Conservation (phyloP, 2,329 filamentous ascomycete species). For the Exophiala spinifera region DNA sequence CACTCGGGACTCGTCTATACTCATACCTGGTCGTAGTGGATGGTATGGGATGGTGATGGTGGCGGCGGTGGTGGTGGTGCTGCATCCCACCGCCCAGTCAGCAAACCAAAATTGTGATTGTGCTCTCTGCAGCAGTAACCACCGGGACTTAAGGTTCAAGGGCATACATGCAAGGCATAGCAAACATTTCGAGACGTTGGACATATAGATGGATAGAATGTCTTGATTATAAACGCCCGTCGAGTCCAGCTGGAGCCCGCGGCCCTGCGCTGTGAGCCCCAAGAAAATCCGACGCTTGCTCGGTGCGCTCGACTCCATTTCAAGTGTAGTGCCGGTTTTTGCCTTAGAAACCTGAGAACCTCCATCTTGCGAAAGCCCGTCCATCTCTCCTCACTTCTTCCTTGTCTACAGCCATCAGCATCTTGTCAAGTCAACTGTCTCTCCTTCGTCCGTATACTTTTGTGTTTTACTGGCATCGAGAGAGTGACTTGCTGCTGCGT, state of each 20-base stretch:
- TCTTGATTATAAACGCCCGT: no score
- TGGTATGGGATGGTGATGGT: no score
- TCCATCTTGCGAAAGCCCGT: conserved; percentile 28
- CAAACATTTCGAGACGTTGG: no score
- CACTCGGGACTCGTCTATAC: no score
- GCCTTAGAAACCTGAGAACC: conserved; percentile 7
- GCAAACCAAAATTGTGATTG: no score
- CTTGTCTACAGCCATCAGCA: conserved; percentile 34
- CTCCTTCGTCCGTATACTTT: conserved; percentile 34
- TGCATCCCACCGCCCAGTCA: no score
- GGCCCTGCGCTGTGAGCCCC: not conserved
- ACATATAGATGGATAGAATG: no score
- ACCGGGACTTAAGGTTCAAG: no score
- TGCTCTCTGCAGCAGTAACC: no score
- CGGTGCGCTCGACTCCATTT: not conserved
- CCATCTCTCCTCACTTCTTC: conserved; percentile 25
- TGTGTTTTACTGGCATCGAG: conserved; percentile 26
- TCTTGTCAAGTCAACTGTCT: conserved; percentile 29
- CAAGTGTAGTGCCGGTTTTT: conserved; percentile 1
- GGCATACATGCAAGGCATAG: no score
- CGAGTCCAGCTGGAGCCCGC: not conserved
- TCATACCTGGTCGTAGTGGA: no score
- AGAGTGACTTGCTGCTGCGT: conserved; percentile 15
- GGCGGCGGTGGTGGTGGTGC: no score
- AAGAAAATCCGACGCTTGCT: not conserved